phyloP scores from a whole-genome alignment of 768 basidiomycete species.

The Galerina marginata region DNA sequence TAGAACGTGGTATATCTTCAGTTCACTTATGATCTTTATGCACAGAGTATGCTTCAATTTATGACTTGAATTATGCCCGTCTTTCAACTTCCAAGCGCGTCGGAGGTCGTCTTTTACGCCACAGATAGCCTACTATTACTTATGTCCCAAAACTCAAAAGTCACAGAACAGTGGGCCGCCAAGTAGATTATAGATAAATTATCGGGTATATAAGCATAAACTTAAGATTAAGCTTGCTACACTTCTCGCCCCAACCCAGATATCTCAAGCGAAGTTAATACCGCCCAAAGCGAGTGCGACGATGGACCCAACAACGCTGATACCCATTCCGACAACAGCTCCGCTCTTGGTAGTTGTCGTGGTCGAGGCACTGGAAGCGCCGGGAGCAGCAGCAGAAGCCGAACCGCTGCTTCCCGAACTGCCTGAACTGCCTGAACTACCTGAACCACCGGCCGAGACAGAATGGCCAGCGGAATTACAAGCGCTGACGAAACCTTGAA shows the following conservation, averaged over 20 bases:
- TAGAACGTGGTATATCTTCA: too few relatives aligned
- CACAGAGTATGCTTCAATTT: too few relatives aligned
- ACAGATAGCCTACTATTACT: too few relatives aligned
- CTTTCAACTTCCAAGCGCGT: too few relatives aligned
- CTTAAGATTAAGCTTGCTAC: not conserved
- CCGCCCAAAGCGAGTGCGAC: not conserved
- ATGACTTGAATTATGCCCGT: too few relatives aligned
- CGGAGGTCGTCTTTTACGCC: too few relatives aligned
- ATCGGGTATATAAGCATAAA: too few relatives aligned
- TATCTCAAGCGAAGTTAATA: not conserved
- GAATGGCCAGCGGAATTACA: conserved; percentile 17
- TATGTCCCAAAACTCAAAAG: too few relatives aligned
- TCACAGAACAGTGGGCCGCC: too few relatives aligned
- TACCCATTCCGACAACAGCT: not conserved
- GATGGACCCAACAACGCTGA: not conserved
- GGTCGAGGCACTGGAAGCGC: not conserved
- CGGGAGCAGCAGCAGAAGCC: conserved; percentile 1
- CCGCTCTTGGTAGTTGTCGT: conserved; percentile 2
- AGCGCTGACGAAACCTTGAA: conserved; percentile 9
- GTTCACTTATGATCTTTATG: too few relatives aligned
- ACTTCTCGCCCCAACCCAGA: not conserved
- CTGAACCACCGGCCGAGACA: conserved; percentile 5
- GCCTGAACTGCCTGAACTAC: not conserved
- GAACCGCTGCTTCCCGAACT: not conserved
- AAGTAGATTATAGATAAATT: too few relatives aligned